Evolutionary conservation across 2,329 filamentous ascomycete species (phyloP).

Genomic region (Fusarium armeniacum): DNA sequence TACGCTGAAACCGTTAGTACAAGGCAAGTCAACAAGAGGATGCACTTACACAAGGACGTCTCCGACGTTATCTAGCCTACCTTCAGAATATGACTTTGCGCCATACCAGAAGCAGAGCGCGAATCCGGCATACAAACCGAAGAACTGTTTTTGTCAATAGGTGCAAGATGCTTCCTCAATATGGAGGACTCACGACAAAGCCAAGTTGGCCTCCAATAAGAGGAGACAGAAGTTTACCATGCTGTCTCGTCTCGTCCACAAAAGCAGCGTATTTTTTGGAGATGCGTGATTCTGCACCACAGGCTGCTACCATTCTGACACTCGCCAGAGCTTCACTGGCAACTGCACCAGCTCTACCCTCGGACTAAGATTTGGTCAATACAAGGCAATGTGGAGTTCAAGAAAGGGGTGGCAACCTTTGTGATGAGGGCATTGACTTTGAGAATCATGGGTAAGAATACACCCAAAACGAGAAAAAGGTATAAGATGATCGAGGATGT

Average conservation of each 20-base stretch:
- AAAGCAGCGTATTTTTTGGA: conserved; percentile 67
- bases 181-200: conserved; percentile 56
- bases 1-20: conserved; percentile 53
- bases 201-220: conserved; percentile 67
- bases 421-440: conserved; percentile 63
- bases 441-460: conserved; percentile 68
- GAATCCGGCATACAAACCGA: conserved; percentile 66
- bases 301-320: conserved; percentile 73
- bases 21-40: no score
- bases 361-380: conserved; percentile 55
- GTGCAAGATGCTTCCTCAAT: background rate
- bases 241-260: conserved; percentile 66
- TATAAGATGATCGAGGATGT: conserved; percentile 70
- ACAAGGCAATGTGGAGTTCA: background rate
- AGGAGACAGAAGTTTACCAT: conserved; percentile 65
- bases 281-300: conserved; percentile 70
- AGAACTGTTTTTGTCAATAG: conserved; percentile 59
- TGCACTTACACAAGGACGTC: conserved; percentile 67
- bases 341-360: conserved; percentile 70
- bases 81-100: conserved; percentile 63
- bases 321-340: conserved; percentile 72
- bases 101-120: conserved; percentile 75
- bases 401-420: conserved; percentile 50
- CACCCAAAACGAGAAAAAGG: conserved; percentile 63
- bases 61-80: conserved; percentile 63